phyloP scores from a whole-genome alignment of 1,139 yeast species.

The Geotrichum aggregatum region DNA sequence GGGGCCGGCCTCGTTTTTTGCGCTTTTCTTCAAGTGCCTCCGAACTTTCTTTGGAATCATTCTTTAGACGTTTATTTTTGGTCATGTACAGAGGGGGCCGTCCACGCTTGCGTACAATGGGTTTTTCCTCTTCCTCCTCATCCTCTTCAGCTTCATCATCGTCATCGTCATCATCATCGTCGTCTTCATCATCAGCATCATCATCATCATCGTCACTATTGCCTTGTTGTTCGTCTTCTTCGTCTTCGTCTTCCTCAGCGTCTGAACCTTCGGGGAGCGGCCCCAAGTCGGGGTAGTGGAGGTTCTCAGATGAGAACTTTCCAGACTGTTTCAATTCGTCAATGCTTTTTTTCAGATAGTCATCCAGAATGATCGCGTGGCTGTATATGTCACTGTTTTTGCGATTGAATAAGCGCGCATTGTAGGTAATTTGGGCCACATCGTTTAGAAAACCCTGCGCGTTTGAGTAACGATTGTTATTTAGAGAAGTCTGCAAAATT shows the following conservation, averaged over 20 bases:
- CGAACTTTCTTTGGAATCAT: conserved; percentile 23
- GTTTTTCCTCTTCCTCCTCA: conserved; percentile 41
- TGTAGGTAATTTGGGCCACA: conserved; percentile 80
- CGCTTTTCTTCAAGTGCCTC: conserved; percentile 48
- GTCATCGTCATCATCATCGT: conserved; percentile 30
- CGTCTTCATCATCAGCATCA: conserved; percentile 28
- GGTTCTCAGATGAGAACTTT: conserved; percentile 41
- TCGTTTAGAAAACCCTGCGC: conserved; percentile 72
- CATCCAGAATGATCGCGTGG: conserved; percentile 69
- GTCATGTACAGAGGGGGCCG: conserved; percentile 30
- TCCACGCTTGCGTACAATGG: conserved; percentile 35
- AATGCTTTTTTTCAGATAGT: conserved; percentile 52
- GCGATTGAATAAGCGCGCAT: conserved; percentile 78
- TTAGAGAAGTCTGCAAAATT: conserved; percentile 41
- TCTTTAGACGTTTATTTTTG: conserved; percentile 29
- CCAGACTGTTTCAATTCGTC: conserved; percentile 49
- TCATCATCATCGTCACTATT: conserved; percentile 34
- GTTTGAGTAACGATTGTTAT: conserved; percentile 50
- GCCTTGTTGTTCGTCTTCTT: conserved; percentile 32
- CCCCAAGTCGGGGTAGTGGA: conserved; percentile 64
- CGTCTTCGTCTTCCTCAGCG: conserved; percentile 25
- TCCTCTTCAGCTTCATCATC: conserved; percentile 36
- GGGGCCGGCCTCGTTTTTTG: conserved; percentile 87
- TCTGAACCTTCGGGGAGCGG: conserved; percentile 50
- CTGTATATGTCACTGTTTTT: conserved; percentile 62